These are phyloP conservation scores for Boletus tomentosulus DNA, from an alignment of 768 basidiomycete species.

Conservation along the genomic window DNA sequence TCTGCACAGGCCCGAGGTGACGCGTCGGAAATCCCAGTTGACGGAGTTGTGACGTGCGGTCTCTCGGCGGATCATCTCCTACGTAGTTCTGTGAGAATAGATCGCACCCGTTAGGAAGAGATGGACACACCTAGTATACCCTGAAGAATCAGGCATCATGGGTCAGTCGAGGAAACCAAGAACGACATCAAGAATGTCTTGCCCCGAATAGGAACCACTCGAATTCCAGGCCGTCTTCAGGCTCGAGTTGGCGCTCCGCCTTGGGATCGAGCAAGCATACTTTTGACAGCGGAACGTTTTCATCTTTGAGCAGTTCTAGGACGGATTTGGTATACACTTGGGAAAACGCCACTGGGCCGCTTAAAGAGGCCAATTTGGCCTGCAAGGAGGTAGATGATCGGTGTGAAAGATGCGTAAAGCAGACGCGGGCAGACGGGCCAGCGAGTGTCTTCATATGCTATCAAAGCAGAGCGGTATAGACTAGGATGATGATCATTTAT, in stretches of 20 bases:
- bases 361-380: constrained; percentile 15
- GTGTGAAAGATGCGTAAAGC: constrained; percentile 86
- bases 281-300: constrained; percentile 42
- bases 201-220: constrained; percentile 91
- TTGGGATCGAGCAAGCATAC: constrained; percentile 96
- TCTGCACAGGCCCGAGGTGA: constrained; percentile 84
- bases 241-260: constrained; percentile 62
- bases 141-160: constrained; percentile 28
- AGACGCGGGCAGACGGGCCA: constrained; percentile 56
- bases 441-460: constrained; percentile 86
- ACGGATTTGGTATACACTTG: constrained; percentile 22
- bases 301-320: constrained; percentile 12
- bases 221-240: constrained; percentile 79
- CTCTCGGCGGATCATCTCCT: constrained; percentile 96
- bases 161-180: background rate
- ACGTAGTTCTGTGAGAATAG: constrained; percentile 6
- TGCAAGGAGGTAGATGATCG: constrained; percentile 56
- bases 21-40: constrained; percentile 81
- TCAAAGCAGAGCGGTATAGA: background rate
- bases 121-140: constrained; percentile 52
- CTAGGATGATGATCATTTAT: background rate
- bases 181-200: constrained; percentile 22
- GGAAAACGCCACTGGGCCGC: constrained; percentile 17
- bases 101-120: background rate
- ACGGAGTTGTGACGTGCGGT: constrained; percentile 87